A percentile compares a stretch with the other conserved stretches of the same genome.
Evolutionary conservation across 1,284 basidiomycete species (phyloP).

Genomic region (Fomitopsis betulina): DNA sequence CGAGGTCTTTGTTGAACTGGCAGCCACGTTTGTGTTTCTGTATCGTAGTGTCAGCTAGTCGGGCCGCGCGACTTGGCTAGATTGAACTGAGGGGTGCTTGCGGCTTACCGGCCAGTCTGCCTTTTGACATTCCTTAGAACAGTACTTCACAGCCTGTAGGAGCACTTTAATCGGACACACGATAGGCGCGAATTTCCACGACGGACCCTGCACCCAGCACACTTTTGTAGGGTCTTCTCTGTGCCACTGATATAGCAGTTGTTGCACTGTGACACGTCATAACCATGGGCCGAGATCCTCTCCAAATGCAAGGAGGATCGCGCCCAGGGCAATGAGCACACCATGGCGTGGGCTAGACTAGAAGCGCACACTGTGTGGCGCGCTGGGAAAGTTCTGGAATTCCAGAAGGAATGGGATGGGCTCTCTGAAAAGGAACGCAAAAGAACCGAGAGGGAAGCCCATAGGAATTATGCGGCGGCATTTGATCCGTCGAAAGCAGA

Average conservation of each 20-base stretch:
- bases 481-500: too few species aligned
- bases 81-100: not conserved
- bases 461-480: too few species aligned
- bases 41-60: not conserved
- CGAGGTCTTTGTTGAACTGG: conserved; percentile 19
- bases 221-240: conserved; percentile 18
- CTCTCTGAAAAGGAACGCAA: too few species aligned
- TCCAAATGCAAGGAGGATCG: too few species aligned
- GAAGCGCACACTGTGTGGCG: too few species aligned
- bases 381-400: too few species aligned
- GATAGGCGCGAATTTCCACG: not conserved
- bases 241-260: conserved; percentile 16
- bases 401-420: too few species aligned
- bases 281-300: too few species aligned
- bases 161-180: not conserved
- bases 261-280: conserved; percentile 15
- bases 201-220: conserved; percentile 21
- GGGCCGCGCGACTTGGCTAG: not conserved
- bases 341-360: too few species aligned
- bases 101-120: conserved; percentile 22
- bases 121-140: conserved; percentile 26
- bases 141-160: conserved; percentile 23
- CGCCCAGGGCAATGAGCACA: too few species aligned
- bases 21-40: conserved; percentile 22
- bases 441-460: too few species aligned